phyloP scores from a whole-genome alignment of 352 stramenopile genomes.

The Phytophthora rubi region DNA sequence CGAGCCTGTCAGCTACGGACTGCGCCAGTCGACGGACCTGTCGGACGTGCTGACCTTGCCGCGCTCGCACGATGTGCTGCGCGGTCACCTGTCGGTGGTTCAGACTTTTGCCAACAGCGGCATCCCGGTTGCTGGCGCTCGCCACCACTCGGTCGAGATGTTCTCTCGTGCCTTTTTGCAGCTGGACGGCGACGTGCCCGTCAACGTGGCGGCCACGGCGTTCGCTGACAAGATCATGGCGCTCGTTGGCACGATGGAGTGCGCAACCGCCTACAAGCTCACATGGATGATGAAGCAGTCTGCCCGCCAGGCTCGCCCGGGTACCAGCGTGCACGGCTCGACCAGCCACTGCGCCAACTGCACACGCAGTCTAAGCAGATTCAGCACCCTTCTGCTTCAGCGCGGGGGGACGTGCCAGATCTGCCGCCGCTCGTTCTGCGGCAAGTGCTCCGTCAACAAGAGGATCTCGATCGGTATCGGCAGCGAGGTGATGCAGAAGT shows the following conservation, averaged over 20 bases:
- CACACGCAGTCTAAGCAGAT: conserved; percentile 42
- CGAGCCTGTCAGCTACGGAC: conserved; percentile 39
- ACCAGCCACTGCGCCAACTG: conserved; percentile 46
- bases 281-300: conserved; percentile 49
- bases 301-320: conserved; percentile 20
- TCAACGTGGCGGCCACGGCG: conserved; percentile 36
- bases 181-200: conserved; percentile 41
- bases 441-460: conserved; percentile 53
- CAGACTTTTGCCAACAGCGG: conserved; percentile 43
- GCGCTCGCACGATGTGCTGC: conserved; percentile 33
- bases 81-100: conserved; percentile 44
- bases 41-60: conserved; percentile 42
- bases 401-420: conserved; percentile 43
- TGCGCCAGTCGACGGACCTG: conserved; percentile 42
- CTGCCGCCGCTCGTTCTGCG: conserved; percentile 45
- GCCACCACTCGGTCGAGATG: conserved; percentile 45
- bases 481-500: conserved; percentile 43
- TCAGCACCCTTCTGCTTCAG: conserved; percentile 41
- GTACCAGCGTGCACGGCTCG: conserved; percentile 22
- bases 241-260: conserved; percentile 45
- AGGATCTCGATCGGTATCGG: conserved; percentile 49
- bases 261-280: conserved; percentile 47
- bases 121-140: conserved; percentile 23
- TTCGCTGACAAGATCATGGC: conserved; percentile 46
- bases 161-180: conserved; percentile 52